These are phyloP conservation scores for Bisporella sp. DNA, from an alignment of 2,329 filamentous ascomycete species.

Conservation along the genomic window DNA sequence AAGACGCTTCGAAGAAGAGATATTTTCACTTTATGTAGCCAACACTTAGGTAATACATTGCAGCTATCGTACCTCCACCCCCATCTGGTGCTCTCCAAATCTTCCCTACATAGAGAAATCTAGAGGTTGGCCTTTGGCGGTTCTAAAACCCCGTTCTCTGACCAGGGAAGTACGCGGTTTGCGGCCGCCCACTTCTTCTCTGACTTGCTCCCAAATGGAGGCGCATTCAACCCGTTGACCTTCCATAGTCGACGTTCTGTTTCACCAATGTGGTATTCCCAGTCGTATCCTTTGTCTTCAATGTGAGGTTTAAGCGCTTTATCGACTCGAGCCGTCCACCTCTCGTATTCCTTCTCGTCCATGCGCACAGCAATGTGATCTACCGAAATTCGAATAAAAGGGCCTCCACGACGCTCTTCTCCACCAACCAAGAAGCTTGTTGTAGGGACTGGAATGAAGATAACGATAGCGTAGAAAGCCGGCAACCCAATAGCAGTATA, in stretches of 20 bases:
- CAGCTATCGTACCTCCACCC: background rate
- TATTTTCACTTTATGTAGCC: background rate
- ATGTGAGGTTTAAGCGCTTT: background rate
- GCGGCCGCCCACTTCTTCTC: background rate
- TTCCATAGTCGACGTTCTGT: background rate
- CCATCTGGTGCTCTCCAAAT: background rate
- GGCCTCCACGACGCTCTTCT: background rate
- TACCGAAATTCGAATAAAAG: background rate
- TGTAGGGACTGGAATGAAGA: background rate
- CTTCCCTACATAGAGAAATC: background rate
- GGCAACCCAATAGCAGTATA: background rate
- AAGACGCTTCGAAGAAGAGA: background rate
- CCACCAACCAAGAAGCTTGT: background rate
- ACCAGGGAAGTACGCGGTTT: background rate
- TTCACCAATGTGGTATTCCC: background rate
- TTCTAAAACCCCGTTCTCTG: background rate
- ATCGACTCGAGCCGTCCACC: background rate
- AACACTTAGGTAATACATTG: background rate
- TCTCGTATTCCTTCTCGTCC: background rate
- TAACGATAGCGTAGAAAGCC: background rate
- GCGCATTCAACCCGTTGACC: background rate
- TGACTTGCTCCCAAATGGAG: background rate
- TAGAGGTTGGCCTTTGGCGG: background rate
- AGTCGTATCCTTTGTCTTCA: background rate
- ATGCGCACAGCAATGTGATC: background rate